Evolutionary conservation across 345 rosid genomes (phyloP), one percentile per base, ranked within the genome.

Genomic region (Eutrema heterophyllum): DNA sequence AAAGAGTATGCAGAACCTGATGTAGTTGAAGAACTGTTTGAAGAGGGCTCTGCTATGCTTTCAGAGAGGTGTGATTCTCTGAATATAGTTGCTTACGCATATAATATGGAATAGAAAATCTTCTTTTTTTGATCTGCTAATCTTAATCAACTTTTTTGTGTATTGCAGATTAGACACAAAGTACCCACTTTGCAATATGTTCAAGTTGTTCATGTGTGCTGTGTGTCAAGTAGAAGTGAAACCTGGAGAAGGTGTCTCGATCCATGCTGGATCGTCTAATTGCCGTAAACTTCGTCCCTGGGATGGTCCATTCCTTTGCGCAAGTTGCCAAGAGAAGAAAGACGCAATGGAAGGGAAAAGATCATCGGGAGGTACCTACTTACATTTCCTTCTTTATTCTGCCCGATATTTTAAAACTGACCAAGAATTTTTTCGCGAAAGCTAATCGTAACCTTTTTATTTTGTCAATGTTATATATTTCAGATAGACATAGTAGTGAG

Each of bases 251-350:
- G 99, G 98, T 59, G 76, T 90, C 54, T 92, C 99, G 53, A 86
- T 96, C 81, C 99, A 96, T 51, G 88, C 87, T 40, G 97, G 86
- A 9, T 60, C 91, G 26, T 70, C 94, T 70, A 77, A 83, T 76
- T 68, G 81, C 8, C 78, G 88, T 65, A 92, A 84, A 78, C 72
- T 86, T 70, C 97, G 97, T 62, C 95, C 99, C 5, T 92, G 98
- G 92, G 99, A 96, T 86, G 99, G 99, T 70, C 99, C 99, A 67
- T 96, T 92, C 83, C 98, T 96, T 81, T 96, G 99, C 74, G 56
- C 62, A 49, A 96, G 91, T 84, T 96, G 99, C 87, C 99, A 96
- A 79, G 89, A 92, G 71, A 96, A 92, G 82, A 96, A 83, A 84
- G 98, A 92, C 68, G 94, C 94, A 73, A 96, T 96, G 98, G 99